Base-by-base conservation (phyloP, 2,329 filamentous ascomycete species). In the Curvularia lunata region DNA sequence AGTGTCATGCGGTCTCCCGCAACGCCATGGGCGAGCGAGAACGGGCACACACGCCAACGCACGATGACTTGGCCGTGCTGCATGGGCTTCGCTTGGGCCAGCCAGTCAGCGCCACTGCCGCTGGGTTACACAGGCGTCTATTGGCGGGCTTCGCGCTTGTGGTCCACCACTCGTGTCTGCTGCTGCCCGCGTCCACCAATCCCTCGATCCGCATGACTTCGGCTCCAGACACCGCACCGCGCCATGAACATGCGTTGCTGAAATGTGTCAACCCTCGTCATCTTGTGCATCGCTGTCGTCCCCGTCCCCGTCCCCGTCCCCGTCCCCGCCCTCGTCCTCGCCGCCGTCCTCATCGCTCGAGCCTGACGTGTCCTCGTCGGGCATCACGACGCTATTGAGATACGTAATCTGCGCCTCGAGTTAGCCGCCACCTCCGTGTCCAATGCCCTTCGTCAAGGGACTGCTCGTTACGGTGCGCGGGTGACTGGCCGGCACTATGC, bases 351-450 rank as follows among this genome's bases (percentile, higher is more conserved):
- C 70, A 2, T 71, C 72, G 50, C 68, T 69, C 52, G 67, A 69
- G 40, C 66, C 70, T 43, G 70, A 73, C 25, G 66, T 60, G 38
- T 73, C 69, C 30, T 77, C 75, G 66, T 83, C 81, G 30, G 81
- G 81, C 79, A 82, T 81, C 40, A 82, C 79, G 27, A 83, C 77
- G 52, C 76, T 78, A 71, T 83, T 83, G 41, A 82, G 71, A 65
- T 82, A 81, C 9, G 78, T 81, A 65, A 83, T 79, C 81, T 83
- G 74, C 66, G 60, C 47, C 51, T 37, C 30, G 40, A 45, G 63
- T 74, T 72, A 74, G 69, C 62, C 30, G 50, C 49, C 23, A 21
- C 45, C 38, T 30, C 27, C 45, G 32, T 48, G 23, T 48, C 28
- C 43, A 57, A 48, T 40, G 23, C 50, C 50, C 12, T 19, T 30